Percentiles rank a stretch among this genome's conserved stretches.
Conservation (phyloP, 306 rosid species). For the Sophora flavescens region DNA sequence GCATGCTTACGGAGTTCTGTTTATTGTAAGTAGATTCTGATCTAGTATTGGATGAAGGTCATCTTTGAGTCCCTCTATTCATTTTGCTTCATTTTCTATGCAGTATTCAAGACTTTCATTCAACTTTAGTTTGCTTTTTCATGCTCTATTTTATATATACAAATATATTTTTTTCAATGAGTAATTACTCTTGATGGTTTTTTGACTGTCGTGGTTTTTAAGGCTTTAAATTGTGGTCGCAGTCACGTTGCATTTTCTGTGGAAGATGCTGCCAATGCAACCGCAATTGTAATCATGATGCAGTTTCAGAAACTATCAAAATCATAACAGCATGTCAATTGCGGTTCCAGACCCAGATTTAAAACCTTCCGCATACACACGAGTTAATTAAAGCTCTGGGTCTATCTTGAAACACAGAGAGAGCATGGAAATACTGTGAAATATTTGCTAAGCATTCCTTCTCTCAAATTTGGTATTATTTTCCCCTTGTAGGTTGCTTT, state of each 20-base stretch:
- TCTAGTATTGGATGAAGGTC: constrained; percentile 37
- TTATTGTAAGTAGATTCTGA: constrained; percentile 70
- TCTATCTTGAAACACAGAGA: neutral
- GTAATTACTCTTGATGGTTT: constrained; percentile 26
- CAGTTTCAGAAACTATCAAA: no score
- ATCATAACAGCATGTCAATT: no score
- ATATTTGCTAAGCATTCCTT: neutral
- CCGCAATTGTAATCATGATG: no score
- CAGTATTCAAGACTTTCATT: constrained; percentile 7
- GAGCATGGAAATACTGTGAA: neutral
- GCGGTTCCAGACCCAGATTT: no score
- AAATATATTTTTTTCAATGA: neutral
- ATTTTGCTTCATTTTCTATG: constrained; percentile 25
- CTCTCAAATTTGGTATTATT: constrained; percentile 25
- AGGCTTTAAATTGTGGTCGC: no score
- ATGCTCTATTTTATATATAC: constrained; percentile 10
- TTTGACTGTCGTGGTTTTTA: neutral
- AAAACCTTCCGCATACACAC: no score
- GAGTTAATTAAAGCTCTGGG: no score
- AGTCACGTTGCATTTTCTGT: no score
- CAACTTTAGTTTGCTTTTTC: constrained; percentile 10
- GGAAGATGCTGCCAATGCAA: no score
- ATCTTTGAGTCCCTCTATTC: constrained; percentile 12
- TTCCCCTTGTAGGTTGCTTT: constrained; percentile 52
- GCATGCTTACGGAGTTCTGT: constrained; percentile 72